phyloP scores from a whole-genome alignment of 1,284 basidiomycete genomes.

The Thelephora terrestris region DNA sequence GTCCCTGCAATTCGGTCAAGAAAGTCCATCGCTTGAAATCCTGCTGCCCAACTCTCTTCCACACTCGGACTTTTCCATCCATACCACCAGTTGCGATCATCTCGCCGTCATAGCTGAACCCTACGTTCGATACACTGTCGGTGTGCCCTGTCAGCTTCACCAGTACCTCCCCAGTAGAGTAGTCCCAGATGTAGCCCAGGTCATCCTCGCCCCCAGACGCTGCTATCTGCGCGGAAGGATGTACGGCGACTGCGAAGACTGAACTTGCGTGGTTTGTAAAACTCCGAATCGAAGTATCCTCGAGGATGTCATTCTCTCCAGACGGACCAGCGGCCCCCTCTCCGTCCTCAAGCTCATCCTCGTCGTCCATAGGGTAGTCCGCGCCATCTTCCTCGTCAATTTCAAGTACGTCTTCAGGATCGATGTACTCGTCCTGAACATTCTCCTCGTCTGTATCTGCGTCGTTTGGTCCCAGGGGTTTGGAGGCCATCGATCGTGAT shows the following conservation, averaged over 20 bases:
- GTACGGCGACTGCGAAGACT: slow-evolving; percentile 79
- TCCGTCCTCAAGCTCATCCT: slow-evolving; percentile 38
- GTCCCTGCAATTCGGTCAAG: slow-evolving; percentile 83
- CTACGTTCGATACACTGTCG: slow-evolving; percentile 79
- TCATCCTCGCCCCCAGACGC: slow-evolving; percentile 96
- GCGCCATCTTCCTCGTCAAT: slow-evolving; percentile 46
- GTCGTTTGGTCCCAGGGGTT: slow-evolving; percentile 24
- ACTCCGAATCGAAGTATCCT: slow-evolving; percentile 58
- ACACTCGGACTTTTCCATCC: slow-evolving; percentile 91
- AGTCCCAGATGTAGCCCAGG: slow-evolving; percentile 88
- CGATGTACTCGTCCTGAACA: slow-evolving; percentile 44
- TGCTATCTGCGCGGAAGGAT: slow-evolving; percentile 81
- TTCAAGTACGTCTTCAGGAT: slow-evolving; percentile 55
- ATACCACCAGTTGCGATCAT: slow-evolving; percentile 93
- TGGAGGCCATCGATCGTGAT: slow-evolving; percentile 13
- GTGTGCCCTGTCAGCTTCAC: slow-evolving; percentile 85
- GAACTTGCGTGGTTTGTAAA: slow-evolving; percentile 60
- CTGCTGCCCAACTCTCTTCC: slow-evolving; percentile 72
- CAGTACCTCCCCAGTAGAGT: slow-evolving; percentile 72
- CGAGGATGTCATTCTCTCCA: slow-evolving; percentile 29
- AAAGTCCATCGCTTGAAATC: slow-evolving; percentile 85
- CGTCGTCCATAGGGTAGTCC: slow-evolving; percentile 69
- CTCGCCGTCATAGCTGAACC: slow-evolving; percentile 84
- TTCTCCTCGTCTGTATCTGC: slow-evolving; percentile 28
- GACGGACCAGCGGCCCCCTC: slow-evolving; percentile 26